A percentile compares a stretch with the other conserved stretches of the same genome.
Conservation (phyloP, 2,329 filamentous ascomycete genomes). For the Aureobasidium sp. region DNA sequence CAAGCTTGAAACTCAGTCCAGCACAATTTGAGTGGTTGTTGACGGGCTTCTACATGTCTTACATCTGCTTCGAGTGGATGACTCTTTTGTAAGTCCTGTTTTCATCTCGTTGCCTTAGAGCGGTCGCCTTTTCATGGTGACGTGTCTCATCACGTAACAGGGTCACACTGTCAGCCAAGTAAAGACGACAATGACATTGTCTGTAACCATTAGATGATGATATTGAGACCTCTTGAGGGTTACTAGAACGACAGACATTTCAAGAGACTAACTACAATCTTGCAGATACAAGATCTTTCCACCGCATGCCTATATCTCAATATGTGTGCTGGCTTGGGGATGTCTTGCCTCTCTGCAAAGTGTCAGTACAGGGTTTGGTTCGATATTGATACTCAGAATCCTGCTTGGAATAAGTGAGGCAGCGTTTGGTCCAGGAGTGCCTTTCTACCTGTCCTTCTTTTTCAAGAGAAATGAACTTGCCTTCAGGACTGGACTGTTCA, state of each 20-base stretch:
- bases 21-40: constrained; percentile 54
- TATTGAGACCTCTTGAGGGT: background rate
- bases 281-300: constrained; percentile 47
- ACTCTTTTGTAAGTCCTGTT: constrained; percentile 40
- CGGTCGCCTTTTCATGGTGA: background rate
- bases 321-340: constrained; percentile 71
- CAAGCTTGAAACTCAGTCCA: constrained; percentile 46
- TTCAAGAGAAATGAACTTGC: constrained; percentile 65
- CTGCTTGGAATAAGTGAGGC: constrained; percentile 51
- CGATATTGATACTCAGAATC: constrained; percentile 54
- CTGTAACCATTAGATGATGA: background rate
- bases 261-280: background rate
- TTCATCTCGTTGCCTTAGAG: background rate
- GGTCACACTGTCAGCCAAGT: background rate
- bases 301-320: constrained; percentile 52
- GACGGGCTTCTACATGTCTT: constrained; percentile 56
- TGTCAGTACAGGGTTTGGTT: constrained; percentile 36
- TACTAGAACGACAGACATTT: background rate
- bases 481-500: constrained; percentile 75
- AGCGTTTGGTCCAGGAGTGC: constrained; percentile 54
- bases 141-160: background rate
- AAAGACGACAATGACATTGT: background rate
- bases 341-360: constrained; percentile 65
- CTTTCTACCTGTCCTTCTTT: constrained; percentile 58
- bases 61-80: constrained; percentile 60